phyloP scores from a whole-genome alignment of 176 grass and related monocot species.

The Lolium rigidum region DNA sequence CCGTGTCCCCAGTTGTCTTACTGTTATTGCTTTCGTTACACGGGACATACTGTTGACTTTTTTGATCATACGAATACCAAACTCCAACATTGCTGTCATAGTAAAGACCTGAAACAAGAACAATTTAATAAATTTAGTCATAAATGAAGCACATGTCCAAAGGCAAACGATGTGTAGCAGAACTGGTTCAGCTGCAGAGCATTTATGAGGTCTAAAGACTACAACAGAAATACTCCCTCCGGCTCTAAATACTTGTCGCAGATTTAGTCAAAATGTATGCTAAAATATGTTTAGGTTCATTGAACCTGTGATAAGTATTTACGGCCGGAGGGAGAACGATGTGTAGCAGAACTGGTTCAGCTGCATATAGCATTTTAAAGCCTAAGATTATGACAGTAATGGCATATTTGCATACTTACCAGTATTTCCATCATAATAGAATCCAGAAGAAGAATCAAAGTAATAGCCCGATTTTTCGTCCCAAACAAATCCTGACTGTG shows the following conservation, averaged over 20 bases:
- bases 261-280: too few relatives aligned
- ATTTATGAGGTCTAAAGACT: conserved; percentile 27
- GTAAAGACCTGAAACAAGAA: conserved; percentile 80
- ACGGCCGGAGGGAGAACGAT: not conserved
- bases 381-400: not conserved
- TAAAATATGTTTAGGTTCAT: too few relatives aligned
- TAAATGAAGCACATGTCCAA: not conserved
- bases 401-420: conserved; percentile 51
- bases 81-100: conserved; percentile 88
- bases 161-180: not conserved
- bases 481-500: conserved; percentile 96
- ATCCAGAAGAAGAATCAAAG: conserved; percentile 95
- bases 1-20: conserved; percentile 51
- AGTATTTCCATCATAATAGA: conserved; percentile 99
- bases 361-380: conserved; percentile 2
- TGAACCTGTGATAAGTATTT: too few relatives aligned
- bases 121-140: conserved; percentile 32
- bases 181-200: not conserved
- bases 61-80: conserved; percentile 88
- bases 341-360: conserved; percentile 7
- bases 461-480: conserved; percentile 99
- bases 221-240: too few relatives aligned
- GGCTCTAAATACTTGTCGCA: too few relatives aligned
- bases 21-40: conserved; percentile 67
- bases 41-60: conserved; percentile 88